Percentiles rank a stretch among this genome's conserved stretches.
Evolutionary conservation across 2,329 filamentous ascomycete species (phyloP).

Genomic region (Scytalidium sp.): DNA sequence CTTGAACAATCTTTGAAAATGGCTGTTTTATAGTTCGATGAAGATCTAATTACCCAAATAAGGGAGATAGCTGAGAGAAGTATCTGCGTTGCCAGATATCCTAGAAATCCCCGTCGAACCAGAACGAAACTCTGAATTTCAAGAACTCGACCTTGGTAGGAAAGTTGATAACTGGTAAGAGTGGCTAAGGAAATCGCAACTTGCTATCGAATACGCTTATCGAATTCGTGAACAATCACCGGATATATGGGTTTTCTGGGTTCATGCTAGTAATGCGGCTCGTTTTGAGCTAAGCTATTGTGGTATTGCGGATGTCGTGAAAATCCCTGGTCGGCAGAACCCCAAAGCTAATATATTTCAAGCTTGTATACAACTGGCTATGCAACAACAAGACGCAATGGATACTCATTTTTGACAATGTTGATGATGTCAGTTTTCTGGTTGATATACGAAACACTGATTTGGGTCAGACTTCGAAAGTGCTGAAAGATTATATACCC

Average conservation of each 20-base stretch:
- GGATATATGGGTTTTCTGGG: slow-evolving; percentile 32
- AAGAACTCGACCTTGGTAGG: too few species aligned
- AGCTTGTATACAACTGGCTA: slow-evolving; percentile 29
- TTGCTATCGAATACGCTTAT: slow-evolving; percentile 34
- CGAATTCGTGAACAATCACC: slow-evolving; percentile 16
- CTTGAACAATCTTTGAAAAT: too few species aligned
- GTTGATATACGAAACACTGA: not conserved
- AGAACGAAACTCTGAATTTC: too few species aligned
- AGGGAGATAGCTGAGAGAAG: too few species aligned
- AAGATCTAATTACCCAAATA: too few species aligned
- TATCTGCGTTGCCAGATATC: too few species aligned
- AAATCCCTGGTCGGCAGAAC: too few species aligned
- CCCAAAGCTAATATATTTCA: slow-evolving; percentile 29
- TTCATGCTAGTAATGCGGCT: too few species aligned
- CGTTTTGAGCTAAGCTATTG: slow-evolving; percentile 15
- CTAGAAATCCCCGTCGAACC: too few species aligned
- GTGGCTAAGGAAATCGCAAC: slow-evolving; percentile 28
- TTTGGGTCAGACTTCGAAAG: not conserved
- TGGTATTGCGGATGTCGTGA: too few species aligned
- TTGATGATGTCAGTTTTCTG: slow-evolving; percentile 28
- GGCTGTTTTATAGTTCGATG: too few species aligned
- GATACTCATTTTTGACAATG: slow-evolving; percentile 35
- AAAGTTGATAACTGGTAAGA: slow-evolving; percentile 2
- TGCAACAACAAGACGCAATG: slow-evolving; percentile 22
- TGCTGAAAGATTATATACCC: not conserved